Evolutionary conservation across 176 grass and related monocot genomes (phyloP), one percentile per base, ranked within the genome.

Genomic region (Zoysia pacifica): DNA sequence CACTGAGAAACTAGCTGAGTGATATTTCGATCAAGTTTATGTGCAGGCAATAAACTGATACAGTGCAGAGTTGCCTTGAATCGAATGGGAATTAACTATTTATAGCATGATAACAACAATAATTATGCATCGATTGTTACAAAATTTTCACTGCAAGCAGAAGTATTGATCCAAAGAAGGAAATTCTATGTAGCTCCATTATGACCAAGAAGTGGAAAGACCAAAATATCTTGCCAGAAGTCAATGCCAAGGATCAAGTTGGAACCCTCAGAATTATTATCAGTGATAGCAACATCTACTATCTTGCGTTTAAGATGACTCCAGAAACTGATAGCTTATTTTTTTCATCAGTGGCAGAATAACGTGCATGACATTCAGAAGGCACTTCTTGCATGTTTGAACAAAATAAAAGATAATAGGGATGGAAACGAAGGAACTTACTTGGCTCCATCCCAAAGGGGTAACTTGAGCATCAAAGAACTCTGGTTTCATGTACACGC

Each of bases 391-490:
- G 16, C 42, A 10, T 15, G 16, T 44, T 69, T 69, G 67, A 10
- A 18, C 44, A 44, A 28, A 44, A 48, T 12, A 18, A 9, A 28
- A 69, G 66, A 20, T 69, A 28, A 28, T 28, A 28, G 28, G 28
- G 28, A 28, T 39, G 60, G 50, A 13, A 11, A 28, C 28, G 28
- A 20, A 12, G 41, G 2, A 12, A 7, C 15, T 36, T 81, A 94
- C 91, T 62, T 94, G 91, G 19, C 61, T 64, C 91, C 91, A 94
- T 2, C 91, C 91, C 40, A 89, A n/a, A 3, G 80, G 88, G 6
- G 86, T 94, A 78, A 94, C 6, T 5, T 78, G 67, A 1, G 86
- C 95, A 70, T 98, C 95, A 60, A 98, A 90, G 37, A 84, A 70
- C 0, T 78, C 86, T 0, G 72, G 45, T 37, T 90, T 91, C 73